Evolutionary conservation across 768 basidiomycete species (phyloP).

Genomic region (Suillus bovinus): DNA sequence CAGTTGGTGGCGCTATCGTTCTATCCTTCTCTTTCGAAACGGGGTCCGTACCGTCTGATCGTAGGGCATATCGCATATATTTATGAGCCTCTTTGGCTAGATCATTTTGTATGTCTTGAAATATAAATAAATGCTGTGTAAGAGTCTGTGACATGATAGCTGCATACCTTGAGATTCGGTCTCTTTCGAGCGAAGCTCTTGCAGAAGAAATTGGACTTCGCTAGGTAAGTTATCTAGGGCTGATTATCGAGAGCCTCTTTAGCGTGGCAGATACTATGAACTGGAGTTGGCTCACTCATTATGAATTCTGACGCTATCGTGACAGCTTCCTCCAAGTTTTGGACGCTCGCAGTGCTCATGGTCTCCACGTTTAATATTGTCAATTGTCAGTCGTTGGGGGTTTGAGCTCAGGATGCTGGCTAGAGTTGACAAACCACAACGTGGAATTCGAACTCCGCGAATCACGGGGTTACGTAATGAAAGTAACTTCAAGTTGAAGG

Average conservation of each 20-base stretch:
- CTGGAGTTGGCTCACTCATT: constrained; percentile 37
- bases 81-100: constrained; percentile 44
- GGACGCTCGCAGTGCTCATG: constrained; percentile 35
- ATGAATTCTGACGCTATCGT: constrained; percentile 50
- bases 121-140: neutral
- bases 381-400: neutral
- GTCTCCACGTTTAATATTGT: constrained; percentile 8
- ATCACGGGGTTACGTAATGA: neutral
- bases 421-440: neutral
- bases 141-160: neutral
- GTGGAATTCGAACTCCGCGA: neutral
- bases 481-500: no score
- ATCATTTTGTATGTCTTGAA: constrained; percentile 43
- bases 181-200: constrained; percentile 49
- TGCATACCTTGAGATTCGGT: constrained; percentile 40
- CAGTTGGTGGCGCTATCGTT: constrained; percentile 29
- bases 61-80: constrained; percentile 45
- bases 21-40: constrained; percentile 37
- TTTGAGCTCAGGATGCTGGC: neutral
- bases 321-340: constrained; percentile 50
- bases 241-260: constrained; percentile 18
- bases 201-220: constrained; percentile 48
- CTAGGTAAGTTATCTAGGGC: constrained; percentile 52
- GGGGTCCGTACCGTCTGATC: constrained; percentile 24
- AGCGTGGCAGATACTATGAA: neutral